These are phyloP conservation scores for Podospora conica DNA, from an alignment of 495 filamentous ascomycete genomes.

Conservation along the genomic window DNA sequence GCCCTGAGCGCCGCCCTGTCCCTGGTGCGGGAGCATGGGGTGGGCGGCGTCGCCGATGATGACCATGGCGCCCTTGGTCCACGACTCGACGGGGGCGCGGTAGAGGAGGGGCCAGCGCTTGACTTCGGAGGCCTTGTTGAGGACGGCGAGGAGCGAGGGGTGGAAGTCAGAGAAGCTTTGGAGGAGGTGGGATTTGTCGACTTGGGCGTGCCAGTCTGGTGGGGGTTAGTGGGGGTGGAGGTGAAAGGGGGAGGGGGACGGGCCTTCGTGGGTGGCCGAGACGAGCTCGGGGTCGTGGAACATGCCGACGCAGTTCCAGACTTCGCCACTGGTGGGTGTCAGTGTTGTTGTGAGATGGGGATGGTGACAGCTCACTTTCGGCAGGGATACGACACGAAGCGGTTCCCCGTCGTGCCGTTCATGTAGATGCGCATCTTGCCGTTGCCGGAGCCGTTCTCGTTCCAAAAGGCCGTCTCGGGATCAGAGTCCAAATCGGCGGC, in stretches of 20 bases:
- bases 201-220: constrained; percentile 27
- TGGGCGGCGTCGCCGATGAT: constrained; percentile 48
- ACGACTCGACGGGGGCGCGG: constrained; percentile 29
- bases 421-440: constrained; percentile 29
- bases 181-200: constrained; percentile 25
- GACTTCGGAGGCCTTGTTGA: constrained; percentile 35
- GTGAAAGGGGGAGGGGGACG: neutral
- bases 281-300: constrained; percentile 26
- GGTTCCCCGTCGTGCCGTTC: constrained; percentile 23
- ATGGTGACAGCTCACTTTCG: constrained; percentile 22
- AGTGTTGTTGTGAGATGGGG: neutral
- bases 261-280: constrained; percentile 18
- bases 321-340: constrained; percentile 24
- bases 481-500: constrained; percentile 31
- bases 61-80: constrained; percentile 35
- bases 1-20: constrained; percentile 42
- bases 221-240: neutral
- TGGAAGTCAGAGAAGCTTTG: constrained; percentile 21
- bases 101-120: constrained; percentile 42
- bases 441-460: constrained; percentile 25
- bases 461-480: constrained; percentile 27
- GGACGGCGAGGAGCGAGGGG: constrained; percentile 17
- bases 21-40: constrained; percentile 47
- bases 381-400: constrained; percentile 43
- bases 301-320: constrained; percentile 43